phyloP scores from a whole-genome alignment of 1,284 basidiomycete species.

The Irpex sp. region DNA sequence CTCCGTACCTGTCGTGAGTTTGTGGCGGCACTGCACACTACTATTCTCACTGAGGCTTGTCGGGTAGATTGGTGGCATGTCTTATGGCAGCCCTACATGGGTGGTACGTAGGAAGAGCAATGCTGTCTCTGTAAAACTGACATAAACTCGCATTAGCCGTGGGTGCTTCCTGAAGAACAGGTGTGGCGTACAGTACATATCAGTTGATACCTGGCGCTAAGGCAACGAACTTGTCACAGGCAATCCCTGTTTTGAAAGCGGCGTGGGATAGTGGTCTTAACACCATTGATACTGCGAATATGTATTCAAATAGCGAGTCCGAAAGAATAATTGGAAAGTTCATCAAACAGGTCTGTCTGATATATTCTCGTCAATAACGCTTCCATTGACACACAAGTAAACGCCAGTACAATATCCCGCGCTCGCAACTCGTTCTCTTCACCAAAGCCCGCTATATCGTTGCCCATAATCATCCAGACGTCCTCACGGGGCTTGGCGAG shows the following conservation, averaged over 20 bases:
- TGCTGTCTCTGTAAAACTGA: no score
- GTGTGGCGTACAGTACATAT: background rate
- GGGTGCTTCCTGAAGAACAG: background rate
- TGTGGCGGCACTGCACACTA: no score
- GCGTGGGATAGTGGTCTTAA: constrained; percentile 50
- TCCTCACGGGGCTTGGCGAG: constrained; percentile 7
- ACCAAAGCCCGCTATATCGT: constrained; percentile 34
- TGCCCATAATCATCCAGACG: constrained; percentile 14
- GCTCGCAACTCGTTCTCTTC: constrained; percentile 45
- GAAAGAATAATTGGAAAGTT: no score
- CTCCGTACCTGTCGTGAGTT: no score
- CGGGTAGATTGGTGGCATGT: no score
- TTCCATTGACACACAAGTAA: constrained; percentile 8
- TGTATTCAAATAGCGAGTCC: no score
- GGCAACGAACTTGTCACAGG: constrained; percentile 7
- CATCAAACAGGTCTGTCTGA: no score
- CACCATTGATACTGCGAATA: constrained; percentile 26
- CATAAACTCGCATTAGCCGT: background rate
- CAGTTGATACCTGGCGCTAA: background rate
- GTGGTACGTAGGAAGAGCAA: no score
- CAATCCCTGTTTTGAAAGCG: constrained; percentile 38
- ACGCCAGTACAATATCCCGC: constrained; percentile 52
- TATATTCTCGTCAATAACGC: no score
- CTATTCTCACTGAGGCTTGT: no score
- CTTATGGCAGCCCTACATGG: no score